These are phyloP conservation scores for Aspergillus intermedius DNA, from an alignment of 2,329 filamentous ascomycete genomes.

Conservation along the genomic window DNA sequence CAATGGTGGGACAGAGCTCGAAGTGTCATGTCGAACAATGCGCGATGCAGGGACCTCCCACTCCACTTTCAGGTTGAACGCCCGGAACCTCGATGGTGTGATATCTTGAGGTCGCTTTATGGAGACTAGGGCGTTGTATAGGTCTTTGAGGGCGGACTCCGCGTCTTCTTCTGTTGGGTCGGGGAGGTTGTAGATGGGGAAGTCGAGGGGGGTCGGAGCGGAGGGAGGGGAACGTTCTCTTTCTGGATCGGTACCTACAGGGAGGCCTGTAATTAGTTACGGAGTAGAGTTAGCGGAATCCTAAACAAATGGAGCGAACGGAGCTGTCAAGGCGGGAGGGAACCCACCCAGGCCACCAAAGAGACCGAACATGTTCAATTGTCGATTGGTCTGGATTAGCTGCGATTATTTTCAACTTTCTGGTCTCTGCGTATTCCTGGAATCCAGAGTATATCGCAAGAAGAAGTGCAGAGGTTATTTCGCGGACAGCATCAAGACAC, in stretches of 20 bases:
- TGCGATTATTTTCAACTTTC: no score
- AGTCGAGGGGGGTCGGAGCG: slow-evolving; percentile 45
- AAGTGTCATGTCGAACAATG: slow-evolving; percentile 30
- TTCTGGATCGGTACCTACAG: slow-evolving; percentile 27
- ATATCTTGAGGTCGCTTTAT: slow-evolving; percentile 38
- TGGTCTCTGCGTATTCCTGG: no score
- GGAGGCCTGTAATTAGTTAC: slow-evolving; percentile 17
- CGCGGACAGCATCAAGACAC: no score
- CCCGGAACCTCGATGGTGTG: slow-evolving; percentile 30
- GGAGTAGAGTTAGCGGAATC: neutral
- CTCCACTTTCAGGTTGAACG: slow-evolving; percentile 37
- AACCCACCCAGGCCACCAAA: slow-evolving; percentile 26
- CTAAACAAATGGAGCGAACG: slow-evolving; percentile 2
- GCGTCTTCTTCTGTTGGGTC: slow-evolving; percentile 27
- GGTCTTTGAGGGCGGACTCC: slow-evolving; percentile 28
- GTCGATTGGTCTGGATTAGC: neutral
- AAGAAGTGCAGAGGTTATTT: no score
- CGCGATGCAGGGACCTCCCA: slow-evolving; percentile 28
- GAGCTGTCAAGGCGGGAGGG: neutral
- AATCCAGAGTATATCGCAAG: neutral
- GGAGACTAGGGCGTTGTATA: slow-evolving; percentile 40
- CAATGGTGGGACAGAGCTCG: slow-evolving; percentile 31
- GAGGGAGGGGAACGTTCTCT: slow-evolving; percentile 45
- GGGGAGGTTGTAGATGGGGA: slow-evolving; percentile 43
- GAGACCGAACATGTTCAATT: slow-evolving; percentile 30